Evolutionary conservation across 306 rosid genomes (phyloP).

Genomic region (Prunus mume): DNA sequence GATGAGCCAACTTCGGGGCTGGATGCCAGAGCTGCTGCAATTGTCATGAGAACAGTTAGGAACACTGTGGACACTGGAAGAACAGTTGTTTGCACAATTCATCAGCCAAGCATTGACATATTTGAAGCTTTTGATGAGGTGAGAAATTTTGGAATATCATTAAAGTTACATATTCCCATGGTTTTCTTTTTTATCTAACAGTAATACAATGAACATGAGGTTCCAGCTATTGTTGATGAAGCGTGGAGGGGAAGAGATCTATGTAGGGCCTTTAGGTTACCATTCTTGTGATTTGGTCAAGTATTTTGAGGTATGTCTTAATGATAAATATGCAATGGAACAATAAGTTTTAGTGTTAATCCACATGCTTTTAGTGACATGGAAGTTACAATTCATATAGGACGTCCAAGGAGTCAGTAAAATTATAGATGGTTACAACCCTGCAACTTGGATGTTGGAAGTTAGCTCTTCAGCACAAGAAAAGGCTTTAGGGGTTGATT

Average conservation of each 20-base stretch:
- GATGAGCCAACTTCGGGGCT: slow-evolving; percentile 62
- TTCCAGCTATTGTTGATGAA: slow-evolving; percentile 47
- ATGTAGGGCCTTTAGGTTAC: slow-evolving; percentile 49
- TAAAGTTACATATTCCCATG: neutral
- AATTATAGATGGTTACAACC: slow-evolving; percentile 40
- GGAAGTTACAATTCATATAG: neutral
- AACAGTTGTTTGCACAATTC: too few species aligned
- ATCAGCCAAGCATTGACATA: slow-evolving; percentile 28
- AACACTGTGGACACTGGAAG: too few species aligned
- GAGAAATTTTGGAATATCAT: neutral
- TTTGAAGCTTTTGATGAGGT: slow-evolving; percentile 62
- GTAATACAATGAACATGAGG: neutral
- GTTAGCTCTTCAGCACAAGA: slow-evolving; percentile 41
- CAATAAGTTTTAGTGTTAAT: neutral
- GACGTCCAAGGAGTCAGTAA: slow-evolving; percentile 30
- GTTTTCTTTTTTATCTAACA: neutral
- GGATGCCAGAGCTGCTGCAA: slow-evolving; percentile 61
- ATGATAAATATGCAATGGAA: neutral
- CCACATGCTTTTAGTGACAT: neutral
- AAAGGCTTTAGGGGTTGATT: slow-evolving; percentile 38
- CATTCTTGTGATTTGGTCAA: slow-evolving; percentile 36
- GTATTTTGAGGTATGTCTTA: slow-evolving; percentile 38
- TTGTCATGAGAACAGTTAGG: slow-evolving; percentile 37
- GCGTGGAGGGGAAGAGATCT: slow-evolving; percentile 52
- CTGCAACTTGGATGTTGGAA: slow-evolving; percentile 61